These are phyloP conservation scores for Phaseolus coccineus DNA, from an alignment of 331 rosid species.

Conservation along the genomic window DNA sequence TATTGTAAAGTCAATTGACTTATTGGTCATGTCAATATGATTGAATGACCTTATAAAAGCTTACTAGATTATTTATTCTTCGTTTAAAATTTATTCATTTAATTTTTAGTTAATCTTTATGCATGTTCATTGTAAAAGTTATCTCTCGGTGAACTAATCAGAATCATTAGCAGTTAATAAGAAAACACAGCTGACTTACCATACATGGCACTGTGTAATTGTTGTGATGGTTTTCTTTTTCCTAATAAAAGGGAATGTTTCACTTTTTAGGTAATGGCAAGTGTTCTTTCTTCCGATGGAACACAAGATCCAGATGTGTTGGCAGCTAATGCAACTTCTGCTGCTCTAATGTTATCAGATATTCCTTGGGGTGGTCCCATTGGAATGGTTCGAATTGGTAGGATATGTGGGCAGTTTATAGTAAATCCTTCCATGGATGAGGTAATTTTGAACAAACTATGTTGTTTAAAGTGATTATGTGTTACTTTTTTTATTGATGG, in stretches of 20 bases:
- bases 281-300: conserved; percentile 93
- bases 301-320: conserved; percentile 90
- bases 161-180: neutral
- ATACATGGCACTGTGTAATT: neutral
- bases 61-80: neutral
- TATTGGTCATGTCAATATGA: no score
- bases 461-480: neutral
- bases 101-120: neutral
- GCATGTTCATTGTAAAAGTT: neutral
- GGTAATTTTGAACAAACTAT: conserved; percentile 49
- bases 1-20: neutral
- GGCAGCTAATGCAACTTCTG: conserved; percentile 92
- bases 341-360: conserved; percentile 97
- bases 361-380: conserved; percentile 99
- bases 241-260: neutral
- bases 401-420: conserved; percentile 81
- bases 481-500: neutral
- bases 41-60: neutral
- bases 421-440: conserved; percentile 94
- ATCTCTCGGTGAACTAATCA: neutral
- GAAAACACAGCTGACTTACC: neutral
- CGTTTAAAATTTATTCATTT: neutral
- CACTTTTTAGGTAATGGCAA: conserved; percentile 69
- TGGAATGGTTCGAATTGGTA: conserved; percentile 89
- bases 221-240: neutral